These are phyloP conservation scores for Agrostemma githago DNA, from an alignment of 148 eudicot genomes.

Conservation along the genomic window DNA sequence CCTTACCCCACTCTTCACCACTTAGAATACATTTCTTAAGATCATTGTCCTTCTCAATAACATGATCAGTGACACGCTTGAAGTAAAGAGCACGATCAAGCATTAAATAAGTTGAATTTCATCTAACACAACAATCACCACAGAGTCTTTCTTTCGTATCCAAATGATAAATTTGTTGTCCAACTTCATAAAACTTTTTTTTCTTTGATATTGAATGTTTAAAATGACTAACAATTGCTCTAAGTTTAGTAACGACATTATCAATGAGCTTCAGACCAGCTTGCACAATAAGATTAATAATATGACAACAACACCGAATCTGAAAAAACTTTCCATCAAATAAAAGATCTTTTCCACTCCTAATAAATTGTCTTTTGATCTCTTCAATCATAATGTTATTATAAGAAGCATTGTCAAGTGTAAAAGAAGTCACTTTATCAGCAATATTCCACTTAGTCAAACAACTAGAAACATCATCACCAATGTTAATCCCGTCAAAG, in stretches of 20 bases:
- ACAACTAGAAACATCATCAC: background rate
- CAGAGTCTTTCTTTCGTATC: conserved; percentile 4
- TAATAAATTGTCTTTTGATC: background rate
- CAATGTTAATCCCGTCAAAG: conserved; percentile 10
- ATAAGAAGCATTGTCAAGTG: conserved; percentile 2
- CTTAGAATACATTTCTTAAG: background rate
- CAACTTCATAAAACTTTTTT: too few species aligned
- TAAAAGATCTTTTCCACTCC: background rate
- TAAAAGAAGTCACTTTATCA: conserved; percentile 7
- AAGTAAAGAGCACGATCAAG: too few species aligned
- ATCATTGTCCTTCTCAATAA: too few species aligned
- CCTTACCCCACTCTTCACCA: background rate
- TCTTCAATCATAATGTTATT: too few species aligned
- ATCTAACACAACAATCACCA: background rate
- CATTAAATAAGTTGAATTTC: too few species aligned
- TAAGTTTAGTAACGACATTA: conserved; percentile 11
- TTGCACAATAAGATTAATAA: conserved; percentile 20
- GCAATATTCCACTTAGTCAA: conserved; percentile 9
- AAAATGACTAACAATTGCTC: conserved; percentile 10
- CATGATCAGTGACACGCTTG: too few species aligned
- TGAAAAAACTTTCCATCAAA: conserved; percentile 15
- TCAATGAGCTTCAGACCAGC: conserved; percentile 9
- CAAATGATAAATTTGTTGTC: background rate
- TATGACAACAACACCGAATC: conserved; percentile 15
- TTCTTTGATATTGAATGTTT: background rate